Evolutionary conservation across 1,284 basidiomycete genomes (phyloP), one percentile per base, ranked within the genome.

Genomic region (Cryptococcus neoformans): DNA sequence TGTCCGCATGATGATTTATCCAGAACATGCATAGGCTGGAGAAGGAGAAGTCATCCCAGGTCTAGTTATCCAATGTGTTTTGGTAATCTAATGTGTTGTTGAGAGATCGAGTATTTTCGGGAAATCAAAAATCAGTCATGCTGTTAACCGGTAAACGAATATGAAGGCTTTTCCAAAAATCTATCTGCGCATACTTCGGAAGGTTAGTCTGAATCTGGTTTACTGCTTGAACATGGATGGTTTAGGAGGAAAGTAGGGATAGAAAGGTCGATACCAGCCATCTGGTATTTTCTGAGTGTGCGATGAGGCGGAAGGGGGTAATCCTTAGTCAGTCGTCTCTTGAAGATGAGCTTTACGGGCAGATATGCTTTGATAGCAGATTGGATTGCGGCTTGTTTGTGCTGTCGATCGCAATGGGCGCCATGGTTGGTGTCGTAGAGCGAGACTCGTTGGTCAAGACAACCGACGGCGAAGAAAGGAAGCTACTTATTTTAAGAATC

Each of bases 161-260:
- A n/a, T n/a, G n/a, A n/a, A n/a, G n/a, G n/a, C n/a, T n/a, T n/a
- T n/a, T n/a, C n/a, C n/a, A n/a, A n/a, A n/a, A n/a, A n/a, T n/a
- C n/a, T n/a, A n/a, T n/a, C n/a, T n/a, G n/a, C n/a, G n/a, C n/a
- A n/a, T n/a, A n/a, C n/a, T n/a, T n/a, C n/a, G n/a, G n/a, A n/a
- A n/a, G n/a, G n/a, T n/a, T n/a, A n/a, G n/a, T n/a, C n/a, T n/a
- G n/a, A n/a, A n/a, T n/a, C n/a, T n/a, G n/a, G n/a, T n/a, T n/a
- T n/a, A n/a, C n/a, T n/a, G n/a, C n/a, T n/a, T n/a, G n/a, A n/a
- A n/a, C n/a, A n/a, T n/a, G n/a, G n/a, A n/a, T n/a, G 69, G 69
- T 59, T 70, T 70, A 36, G 59, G 59, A 3, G 69, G 69, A 53
- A 62, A 67, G 59, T 65, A 69, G 0, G 67, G 69, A 62, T 70